Percentiles rank a stretch among this genome's conserved stretches.
These are phyloP conservation scores for Aspergillus diversus DNA, from an alignment of 495 filamentous ascomycete species.

Conservation along the genomic window DNA sequence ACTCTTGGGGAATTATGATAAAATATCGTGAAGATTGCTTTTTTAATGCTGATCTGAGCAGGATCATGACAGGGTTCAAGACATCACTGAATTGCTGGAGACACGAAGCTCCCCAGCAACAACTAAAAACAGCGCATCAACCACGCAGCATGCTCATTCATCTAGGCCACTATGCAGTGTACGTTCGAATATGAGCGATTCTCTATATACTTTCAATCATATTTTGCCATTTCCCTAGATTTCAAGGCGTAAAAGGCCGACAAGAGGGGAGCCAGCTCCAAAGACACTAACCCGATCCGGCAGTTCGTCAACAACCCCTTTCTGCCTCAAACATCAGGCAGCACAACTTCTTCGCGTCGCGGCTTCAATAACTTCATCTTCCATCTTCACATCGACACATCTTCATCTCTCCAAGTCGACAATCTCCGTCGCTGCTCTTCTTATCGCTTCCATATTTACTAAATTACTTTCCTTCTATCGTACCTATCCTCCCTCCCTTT, in stretches of 20 bases:
- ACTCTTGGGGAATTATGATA: too few species aligned
- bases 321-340: conserved; percentile 19
- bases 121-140: too few species aligned
- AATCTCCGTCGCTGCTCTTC: neutral
- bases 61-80: too few species aligned
- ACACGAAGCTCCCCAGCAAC: too few species aligned
- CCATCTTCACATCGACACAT: neutral
- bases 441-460: neutral
- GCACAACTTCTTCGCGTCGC: conserved; percentile 15
- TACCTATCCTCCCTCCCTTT: neutral
- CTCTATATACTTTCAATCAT: neutral
- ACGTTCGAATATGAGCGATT: too few species aligned
- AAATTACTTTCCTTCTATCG: neutral
- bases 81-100: too few species aligned
- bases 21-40: too few species aligned
- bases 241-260: neutral
- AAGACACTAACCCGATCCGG: conserved; percentile 16
- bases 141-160: too few species aligned
- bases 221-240: neutral
- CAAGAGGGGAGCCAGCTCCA: neutral
- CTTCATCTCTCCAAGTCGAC: neutral
- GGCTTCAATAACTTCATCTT: conserved; percentile 6
- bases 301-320: conserved; percentile 18
- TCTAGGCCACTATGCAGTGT: too few species aligned
- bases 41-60: too few species aligned